A percentile compares a stretch with the other conserved stretches of the same genome.
These are phyloP conservation scores for Aspergillus cristatus DNA, from an alignment of 495 filamentous ascomycete species.

Conservation along the genomic window DNA sequence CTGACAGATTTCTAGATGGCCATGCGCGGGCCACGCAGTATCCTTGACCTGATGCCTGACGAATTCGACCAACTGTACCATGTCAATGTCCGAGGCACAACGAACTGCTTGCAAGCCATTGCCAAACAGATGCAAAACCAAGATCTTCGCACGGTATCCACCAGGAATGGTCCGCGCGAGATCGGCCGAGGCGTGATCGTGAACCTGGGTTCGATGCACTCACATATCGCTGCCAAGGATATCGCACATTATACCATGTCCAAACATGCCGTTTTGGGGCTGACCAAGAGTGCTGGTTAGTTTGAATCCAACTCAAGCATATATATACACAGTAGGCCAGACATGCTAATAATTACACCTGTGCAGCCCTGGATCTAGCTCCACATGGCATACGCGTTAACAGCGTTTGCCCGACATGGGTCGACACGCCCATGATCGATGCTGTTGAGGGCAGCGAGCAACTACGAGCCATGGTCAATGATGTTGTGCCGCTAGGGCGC, in stretches of 20 bases:
- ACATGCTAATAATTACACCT: slow-evolving; percentile 7
- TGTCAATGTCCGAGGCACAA: not conserved
- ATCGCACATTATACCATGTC: slow-evolving; percentile 27
- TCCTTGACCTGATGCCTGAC: too few relatives aligned
- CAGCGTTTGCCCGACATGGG: slow-evolving; percentile 32
- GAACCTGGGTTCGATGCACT: slow-evolving; percentile 31
- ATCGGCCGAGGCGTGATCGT: slow-evolving; percentile 18
- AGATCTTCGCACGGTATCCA: not conserved
- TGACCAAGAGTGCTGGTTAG: slow-evolving; percentile 13
- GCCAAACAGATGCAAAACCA: not conserved
- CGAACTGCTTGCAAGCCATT: not conserved
- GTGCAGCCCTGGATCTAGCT: slow-evolving; percentile 20
- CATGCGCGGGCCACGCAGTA: too few relatives aligned
- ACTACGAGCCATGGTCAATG: slow-evolving; percentile 8
- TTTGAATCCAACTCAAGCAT: too few relatives aligned
- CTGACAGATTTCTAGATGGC: too few relatives aligned
- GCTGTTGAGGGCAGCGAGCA: slow-evolving; percentile 12
- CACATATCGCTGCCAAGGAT: slow-evolving; percentile 14
- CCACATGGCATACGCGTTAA: slow-evolving; percentile 32
- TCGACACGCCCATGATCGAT: slow-evolving; percentile 31
- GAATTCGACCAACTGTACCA: not conserved
- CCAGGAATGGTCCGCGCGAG: not conserved
- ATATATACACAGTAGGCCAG: not conserved
- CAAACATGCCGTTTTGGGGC: slow-evolving; percentile 36
- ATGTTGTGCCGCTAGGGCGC: slow-evolving; percentile 21